Percentiles rank a stretch among this genome's conserved stretches.
These are phyloP conservation scores for Acrodontium crateriforme DNA, from an alignment of 2,329 filamentous ascomycete genomes.

Conservation along the genomic window DNA sequence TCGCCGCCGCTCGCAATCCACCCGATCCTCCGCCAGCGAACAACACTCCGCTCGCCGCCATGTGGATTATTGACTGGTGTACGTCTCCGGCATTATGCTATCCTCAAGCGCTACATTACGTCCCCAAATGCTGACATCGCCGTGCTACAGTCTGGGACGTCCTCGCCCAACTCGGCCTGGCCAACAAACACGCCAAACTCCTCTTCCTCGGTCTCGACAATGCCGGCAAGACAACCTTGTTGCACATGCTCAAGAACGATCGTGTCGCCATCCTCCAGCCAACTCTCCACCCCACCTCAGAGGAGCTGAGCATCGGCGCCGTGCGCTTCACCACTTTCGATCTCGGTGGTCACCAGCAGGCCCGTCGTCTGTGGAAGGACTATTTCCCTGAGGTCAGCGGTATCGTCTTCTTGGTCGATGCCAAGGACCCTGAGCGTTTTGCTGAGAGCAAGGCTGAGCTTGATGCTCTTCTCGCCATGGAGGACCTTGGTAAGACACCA, in stretches of 20 bases:
- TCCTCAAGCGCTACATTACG: too few species aligned
- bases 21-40: too few species aligned
- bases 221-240: constrained; percentile 75
- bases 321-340: constrained; percentile 75
- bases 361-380: constrained; percentile 88
- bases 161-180: constrained; percentile 70
- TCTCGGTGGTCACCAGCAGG: constrained; percentile 86
- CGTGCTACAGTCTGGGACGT: constrained; percentile 75
- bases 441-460: constrained; percentile 92
- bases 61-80: constrained; percentile 98
- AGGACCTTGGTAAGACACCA: constrained; percentile 88
- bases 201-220: constrained; percentile 89
- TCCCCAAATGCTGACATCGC: too few species aligned
- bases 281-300: constrained; percentile 82
- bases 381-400: constrained; percentile 95
- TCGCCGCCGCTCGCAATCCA: too few species aligned
- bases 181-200: constrained; percentile 94
- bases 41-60: too few species aligned
- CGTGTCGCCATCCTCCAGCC: constrained; percentile 82
- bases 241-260: constrained; percentile 97
- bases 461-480: constrained; percentile 84
- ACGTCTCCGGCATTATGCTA: constrained; percentile 28
- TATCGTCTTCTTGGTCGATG: constrained; percentile 95
- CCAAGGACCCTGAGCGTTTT: constrained; percentile 93
- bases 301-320: constrained; percentile 85